These are phyloP conservation scores for Sporothrix schenckii DNA, from an alignment of 2,329 filamentous ascomycete genomes.

Conservation along the genomic window DNA sequence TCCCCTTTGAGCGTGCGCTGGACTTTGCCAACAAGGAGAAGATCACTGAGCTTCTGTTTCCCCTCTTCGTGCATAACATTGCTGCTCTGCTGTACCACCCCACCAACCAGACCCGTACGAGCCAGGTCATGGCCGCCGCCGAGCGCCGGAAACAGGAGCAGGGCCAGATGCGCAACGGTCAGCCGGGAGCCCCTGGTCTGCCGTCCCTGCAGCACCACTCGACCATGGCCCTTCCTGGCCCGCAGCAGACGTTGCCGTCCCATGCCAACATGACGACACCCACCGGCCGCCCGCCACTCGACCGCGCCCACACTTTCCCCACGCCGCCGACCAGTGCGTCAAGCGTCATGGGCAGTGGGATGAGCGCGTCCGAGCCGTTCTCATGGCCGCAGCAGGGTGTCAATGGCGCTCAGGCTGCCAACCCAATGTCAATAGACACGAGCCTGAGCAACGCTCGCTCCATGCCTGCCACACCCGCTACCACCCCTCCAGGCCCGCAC, in stretches of 20 bases:
- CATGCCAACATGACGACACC: constrained; percentile 63
- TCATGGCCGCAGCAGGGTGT: constrained; percentile 73
- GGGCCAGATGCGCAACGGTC: constrained; percentile 64
- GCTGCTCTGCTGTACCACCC: constrained; percentile 92
- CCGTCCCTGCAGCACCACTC: constrained; percentile 69
- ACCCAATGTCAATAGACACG: constrained; percentile 80
- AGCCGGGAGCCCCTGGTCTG: constrained; percentile 56
- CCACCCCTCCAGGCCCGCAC: constrained; percentile 78
- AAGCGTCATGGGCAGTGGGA: constrained; percentile 70
- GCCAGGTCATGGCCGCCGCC: constrained; percentile 83
- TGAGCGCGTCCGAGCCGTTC: constrained; percentile 76
- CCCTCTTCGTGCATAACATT: constrained; percentile 96
- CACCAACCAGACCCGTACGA: constrained; percentile 79
- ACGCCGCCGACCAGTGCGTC: constrained; percentile 93
- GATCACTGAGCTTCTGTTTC: constrained; percentile 93
- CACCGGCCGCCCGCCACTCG: constrained; percentile 69
- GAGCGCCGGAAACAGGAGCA: constrained; percentile 78
- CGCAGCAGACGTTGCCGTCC: constrained; percentile 60
- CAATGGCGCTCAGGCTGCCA: constrained; percentile 63
- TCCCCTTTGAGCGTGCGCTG: constrained; percentile 94
- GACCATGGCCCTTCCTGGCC: constrained; percentile 62
- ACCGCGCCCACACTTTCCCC: constrained; percentile 89
- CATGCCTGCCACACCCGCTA: constrained; percentile 88
- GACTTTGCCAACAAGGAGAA: constrained; percentile 99
- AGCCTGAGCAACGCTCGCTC: constrained; percentile 76